Percentiles rank a stretch among this genome's conserved stretches.
Evolutionary conservation across 768 basidiomycete genomes (phyloP).

Genomic region (Gloeopeniophorella convolvens): DNA sequence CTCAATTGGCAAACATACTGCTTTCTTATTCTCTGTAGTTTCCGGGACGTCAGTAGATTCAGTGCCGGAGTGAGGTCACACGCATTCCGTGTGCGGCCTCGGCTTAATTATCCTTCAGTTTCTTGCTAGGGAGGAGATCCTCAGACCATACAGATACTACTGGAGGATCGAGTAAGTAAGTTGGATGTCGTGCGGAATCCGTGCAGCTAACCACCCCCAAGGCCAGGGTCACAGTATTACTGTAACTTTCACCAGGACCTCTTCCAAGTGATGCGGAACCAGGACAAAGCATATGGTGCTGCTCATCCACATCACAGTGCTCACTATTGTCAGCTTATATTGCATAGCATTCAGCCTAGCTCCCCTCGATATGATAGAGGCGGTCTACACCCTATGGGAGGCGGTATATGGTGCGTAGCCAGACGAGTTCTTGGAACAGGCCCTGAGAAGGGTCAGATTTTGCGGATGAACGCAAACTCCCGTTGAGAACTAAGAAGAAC

Average conservation of each 20-base stretch:
- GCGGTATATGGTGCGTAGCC: slow-evolving; percentile 47
- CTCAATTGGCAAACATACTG: not conserved
- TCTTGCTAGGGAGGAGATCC: slow-evolving; percentile 45
- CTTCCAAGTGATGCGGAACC: slow-evolving; percentile 47
- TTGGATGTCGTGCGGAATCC: not conserved
- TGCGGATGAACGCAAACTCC: not conserved
- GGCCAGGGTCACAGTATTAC: slow-evolving; percentile 49
- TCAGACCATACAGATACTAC: slow-evolving; percentile 32
- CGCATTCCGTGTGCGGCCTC: not conserved
- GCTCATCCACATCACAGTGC: not conserved
- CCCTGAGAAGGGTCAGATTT: not conserved
- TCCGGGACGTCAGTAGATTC: slow-evolving; percentile 92
- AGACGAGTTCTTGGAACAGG: not conserved
- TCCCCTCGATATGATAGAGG: slow-evolving; percentile 64
- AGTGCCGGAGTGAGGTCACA: slow-evolving; percentile 70
- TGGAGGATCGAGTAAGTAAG: slow-evolving; percentile 45
- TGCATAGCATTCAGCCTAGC: slow-evolving; percentile 58
- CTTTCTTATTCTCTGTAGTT: slow-evolving; percentile 34
- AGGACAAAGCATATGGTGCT: slow-evolving; percentile 47
- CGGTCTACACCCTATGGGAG: slow-evolving; percentile 68
- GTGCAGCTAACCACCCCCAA: slow-evolving; percentile 13
- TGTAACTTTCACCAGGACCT: slow-evolving; percentile 50
- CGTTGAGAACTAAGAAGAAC: not conserved
- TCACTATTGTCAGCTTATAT: not conserved
- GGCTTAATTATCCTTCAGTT: slow-evolving; percentile 29